These are phyloP conservation scores for Entomortierella lignicola DNA, from an alignment of 192 early-diverging fungal species.

Conservation along the genomic window DNA sequence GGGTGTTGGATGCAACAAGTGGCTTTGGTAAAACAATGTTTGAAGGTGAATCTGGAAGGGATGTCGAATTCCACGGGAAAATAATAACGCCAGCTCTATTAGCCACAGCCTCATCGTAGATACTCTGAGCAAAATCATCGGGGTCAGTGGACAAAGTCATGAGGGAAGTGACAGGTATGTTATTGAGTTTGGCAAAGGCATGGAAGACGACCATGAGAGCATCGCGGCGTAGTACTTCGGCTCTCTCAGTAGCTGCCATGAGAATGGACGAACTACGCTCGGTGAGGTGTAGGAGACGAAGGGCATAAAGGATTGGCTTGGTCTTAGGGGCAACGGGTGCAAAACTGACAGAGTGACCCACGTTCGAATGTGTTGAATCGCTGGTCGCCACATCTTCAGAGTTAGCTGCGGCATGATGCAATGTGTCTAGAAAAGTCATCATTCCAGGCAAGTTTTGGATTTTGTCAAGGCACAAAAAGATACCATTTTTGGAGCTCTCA, in stretches of 20 bases:
- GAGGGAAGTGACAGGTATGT: constrained; percentile 69
- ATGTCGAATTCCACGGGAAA: constrained; percentile 71
- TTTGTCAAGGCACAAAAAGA: constrained; percentile 46
- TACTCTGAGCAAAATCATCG: constrained; percentile 76
- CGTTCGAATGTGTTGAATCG: not conserved
- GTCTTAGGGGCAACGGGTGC: constrained; percentile 8
- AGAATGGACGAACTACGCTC: constrained; percentile 86
- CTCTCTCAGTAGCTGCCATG: constrained; percentile 73
- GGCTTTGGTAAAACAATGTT: constrained; percentile 19
- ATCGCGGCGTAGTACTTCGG: constrained; percentile 72
- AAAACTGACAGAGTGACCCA: constrained; percentile 15
- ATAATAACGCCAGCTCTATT: constrained; percentile 73
- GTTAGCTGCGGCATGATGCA: constrained; percentile 26
- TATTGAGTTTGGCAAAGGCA: constrained; percentile 81
- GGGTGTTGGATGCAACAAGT: constrained; percentile 34
- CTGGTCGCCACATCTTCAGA: not conserved
- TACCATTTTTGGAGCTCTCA: constrained; percentile 18
- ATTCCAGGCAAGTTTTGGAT: constrained; percentile 57
- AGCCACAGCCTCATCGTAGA: constrained; percentile 67
- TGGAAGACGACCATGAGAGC: constrained; percentile 85
- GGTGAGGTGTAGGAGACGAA: constrained; percentile 84
- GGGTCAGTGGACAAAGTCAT: constrained; percentile 67
- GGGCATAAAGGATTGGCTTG: constrained; percentile 58
- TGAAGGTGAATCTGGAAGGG: constrained; percentile 28
- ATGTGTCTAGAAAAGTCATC: constrained; percentile 55